Conservation (phyloP, 495 filamentous ascomycete species). For the Aspergillus bridgeri region DNA sequence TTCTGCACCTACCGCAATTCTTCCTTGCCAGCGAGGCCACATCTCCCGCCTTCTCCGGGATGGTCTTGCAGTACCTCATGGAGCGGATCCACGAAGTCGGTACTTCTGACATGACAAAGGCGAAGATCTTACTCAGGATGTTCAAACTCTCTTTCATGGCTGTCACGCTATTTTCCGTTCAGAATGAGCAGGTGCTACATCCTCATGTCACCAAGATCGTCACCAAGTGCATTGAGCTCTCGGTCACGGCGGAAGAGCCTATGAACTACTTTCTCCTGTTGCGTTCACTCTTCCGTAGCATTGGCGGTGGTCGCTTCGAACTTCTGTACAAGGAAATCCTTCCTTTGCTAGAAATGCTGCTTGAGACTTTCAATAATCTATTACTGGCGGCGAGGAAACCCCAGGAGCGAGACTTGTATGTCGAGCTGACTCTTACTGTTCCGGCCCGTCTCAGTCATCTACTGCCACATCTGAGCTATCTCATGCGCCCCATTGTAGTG, state of each 20-base stretch:
- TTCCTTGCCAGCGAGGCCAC: constrained; percentile 97
- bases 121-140: constrained; percentile 85
- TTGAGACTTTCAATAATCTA: constrained; percentile 94
- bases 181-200: constrained; percentile 92
- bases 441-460: constrained; percentile 93
- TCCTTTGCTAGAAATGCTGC: constrained; percentile 91
- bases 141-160: constrained; percentile 99
- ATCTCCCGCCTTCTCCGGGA: constrained; percentile 93
- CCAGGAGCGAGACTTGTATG: constrained; percentile 89
- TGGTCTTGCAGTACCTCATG: constrained; percentile 97
- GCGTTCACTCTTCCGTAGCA: constrained; percentile 89
- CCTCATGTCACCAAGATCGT: constrained; percentile 96
- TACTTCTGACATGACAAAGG: constrained; percentile 82
- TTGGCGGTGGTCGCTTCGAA: constrained; percentile 96
- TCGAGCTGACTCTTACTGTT: constrained; percentile 93
- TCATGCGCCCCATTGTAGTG: constrained; percentile 96
- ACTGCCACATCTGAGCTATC: constrained; percentile 90
- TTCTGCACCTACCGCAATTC: constrained; percentile 95
- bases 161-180: constrained; percentile 87
- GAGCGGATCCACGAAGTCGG: constrained; percentile 92
- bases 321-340: constrained; percentile 97
- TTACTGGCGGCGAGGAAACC: constrained; percentile 85
- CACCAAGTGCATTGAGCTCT: constrained; percentile 91
- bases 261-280: constrained; percentile 98
- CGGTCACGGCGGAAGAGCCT: constrained; percentile 90